Evolutionary conservation across 371 early-diverging fungal genomes (phyloP), one percentile per base, ranked within the genome.

Genomic region (Rhizopus sp.): DNA sequence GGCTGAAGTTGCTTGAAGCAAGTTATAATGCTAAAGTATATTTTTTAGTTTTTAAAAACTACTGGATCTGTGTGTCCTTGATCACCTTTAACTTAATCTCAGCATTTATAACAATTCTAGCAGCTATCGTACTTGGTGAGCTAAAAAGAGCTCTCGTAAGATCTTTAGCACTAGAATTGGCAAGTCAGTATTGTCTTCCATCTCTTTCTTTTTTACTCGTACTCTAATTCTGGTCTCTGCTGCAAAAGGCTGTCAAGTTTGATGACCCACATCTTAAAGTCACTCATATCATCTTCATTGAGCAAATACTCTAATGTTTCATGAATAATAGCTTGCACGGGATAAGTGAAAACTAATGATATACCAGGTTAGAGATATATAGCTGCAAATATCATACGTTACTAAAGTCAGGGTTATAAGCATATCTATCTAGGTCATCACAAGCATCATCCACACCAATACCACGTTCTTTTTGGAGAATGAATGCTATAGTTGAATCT

Each of bases 291-390:
- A 31, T 57, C 63, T 34, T 63, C 68, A 15, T 63, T 50, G 13
- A 59, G 38, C 29, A 68, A 38, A 23, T 60, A 68, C 31, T 63
- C 56, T 10, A 68, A 31, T 1, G 40, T 8, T 30, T 68, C 68
- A 38, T 56, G 55, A 1, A 68, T 4, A 13, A 60, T 29, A 7
- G 57, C 63, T 37, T 38, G 47, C 5, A 63, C 17, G 15, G 68
- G 59, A n/a, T 52, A 56, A 34, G 34, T 32, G 41, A 68, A 60
- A 10, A 68, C 68, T 68, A 61, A 23, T 17, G 5, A 9, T 34
- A 6, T 5, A 12, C 13, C 38, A 29, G 47, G 15, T 50, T 39
- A 48, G 31, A 39, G 8, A 9, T 13, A 7, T 30, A 31, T 49
- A 34, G 10, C 38, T 46, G 30, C 5, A 39, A 7, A 16, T 32